These are phyloP conservation scores for Fusarium agapanthi DNA, from an alignment of 2,329 filamentous ascomycete genomes.

Conservation along the genomic window DNA sequence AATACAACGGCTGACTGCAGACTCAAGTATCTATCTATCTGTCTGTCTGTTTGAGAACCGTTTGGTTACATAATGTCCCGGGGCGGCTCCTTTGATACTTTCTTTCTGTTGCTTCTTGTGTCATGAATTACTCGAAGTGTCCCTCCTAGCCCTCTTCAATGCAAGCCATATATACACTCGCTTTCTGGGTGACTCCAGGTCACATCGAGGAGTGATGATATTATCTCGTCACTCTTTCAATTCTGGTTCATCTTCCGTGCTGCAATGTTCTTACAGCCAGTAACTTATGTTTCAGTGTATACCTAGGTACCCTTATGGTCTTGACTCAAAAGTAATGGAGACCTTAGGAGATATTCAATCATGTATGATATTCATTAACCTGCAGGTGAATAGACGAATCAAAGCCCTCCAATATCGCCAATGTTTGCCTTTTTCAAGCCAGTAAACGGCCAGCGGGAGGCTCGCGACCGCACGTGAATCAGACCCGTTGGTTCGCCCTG, in stretches of 20 bases:
- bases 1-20: background rate
- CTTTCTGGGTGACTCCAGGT: background rate
- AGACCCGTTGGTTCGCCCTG: constrained; percentile 12
- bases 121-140: background rate
- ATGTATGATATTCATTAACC: background rate
- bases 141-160: no score
- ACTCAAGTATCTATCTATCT: background rate
- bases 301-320: background rate
- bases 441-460: background rate
- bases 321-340: background rate
- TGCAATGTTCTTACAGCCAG: background rate
- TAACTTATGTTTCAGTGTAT: background rate
- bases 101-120: background rate
- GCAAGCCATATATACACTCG: background rate
- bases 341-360: background rate
- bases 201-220: background rate
- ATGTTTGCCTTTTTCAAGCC: background rate
- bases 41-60: background rate
- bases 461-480: constrained; percentile 28
- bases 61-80: background rate
- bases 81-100: background rate
- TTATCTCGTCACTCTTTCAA: background rate
- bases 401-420: background rate
- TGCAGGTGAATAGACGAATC: background rate
- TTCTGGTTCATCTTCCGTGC: background rate